phyloP scores from a whole-genome alignment of 106 monocot genomes.

The Allium sativum region DNA sequence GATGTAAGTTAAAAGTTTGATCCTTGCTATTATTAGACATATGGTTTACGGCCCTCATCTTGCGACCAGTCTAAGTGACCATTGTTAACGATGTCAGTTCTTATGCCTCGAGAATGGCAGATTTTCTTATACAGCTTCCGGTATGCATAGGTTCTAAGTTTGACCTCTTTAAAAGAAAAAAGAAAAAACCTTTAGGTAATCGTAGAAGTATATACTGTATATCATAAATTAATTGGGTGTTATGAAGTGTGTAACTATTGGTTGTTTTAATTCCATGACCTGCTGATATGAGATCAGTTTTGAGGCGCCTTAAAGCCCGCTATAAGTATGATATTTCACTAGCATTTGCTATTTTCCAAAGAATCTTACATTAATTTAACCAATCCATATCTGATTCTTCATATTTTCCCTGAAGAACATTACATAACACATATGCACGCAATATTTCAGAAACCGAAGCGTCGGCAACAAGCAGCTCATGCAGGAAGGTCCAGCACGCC shows the following conservation, averaged over 20 bases:
- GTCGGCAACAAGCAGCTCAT: slow-evolving; percentile 24
- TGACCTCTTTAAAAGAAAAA: background rate
- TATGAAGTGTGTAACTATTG: background rate
- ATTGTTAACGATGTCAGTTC: background rate
- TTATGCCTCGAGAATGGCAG: background rate
- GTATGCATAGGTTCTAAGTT: background rate
- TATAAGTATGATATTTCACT: background rate
- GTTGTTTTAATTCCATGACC: background rate
- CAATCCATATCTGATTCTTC: background rate
- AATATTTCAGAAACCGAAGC: slow-evolving; percentile 42
- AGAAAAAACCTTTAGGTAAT: background rate
- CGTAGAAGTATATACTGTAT: background rate
- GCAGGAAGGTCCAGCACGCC: slow-evolving; percentile 52
- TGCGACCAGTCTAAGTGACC: background rate
- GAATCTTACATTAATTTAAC: background rate
- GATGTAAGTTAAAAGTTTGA: slow-evolving; percentile 51
- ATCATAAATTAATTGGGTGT: background rate
- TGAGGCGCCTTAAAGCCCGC: background rate
- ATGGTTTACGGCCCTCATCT: background rate
- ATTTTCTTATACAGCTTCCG: background rate
- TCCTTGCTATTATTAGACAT: background rate
- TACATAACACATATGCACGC: background rate
- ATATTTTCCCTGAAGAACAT: background rate
- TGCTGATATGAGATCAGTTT: background rate
- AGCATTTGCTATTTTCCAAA: background rate